Evolutionary conservation across 164 flowering plant species (phyloP).

Genomic region (Berberis thunbergii): DNA sequence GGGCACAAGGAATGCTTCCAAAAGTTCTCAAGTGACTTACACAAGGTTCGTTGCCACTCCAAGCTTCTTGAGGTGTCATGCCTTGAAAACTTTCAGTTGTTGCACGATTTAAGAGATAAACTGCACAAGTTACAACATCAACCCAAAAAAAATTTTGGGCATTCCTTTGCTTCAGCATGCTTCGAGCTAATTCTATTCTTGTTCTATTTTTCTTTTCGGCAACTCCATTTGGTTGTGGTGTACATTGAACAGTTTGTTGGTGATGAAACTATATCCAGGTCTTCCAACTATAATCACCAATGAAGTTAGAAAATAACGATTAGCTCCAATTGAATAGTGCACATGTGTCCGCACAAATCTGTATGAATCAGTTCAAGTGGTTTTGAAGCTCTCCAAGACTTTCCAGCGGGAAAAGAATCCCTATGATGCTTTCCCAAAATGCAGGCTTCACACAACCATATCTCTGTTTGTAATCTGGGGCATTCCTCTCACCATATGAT

Average conservation of each 20-base stretch:
- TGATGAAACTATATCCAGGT: constrained; percentile 3
- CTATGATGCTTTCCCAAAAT: constrained; percentile 1
- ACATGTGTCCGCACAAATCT: constrained; percentile 4
- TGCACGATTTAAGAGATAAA: too few species aligned
- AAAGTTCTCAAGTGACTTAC: too few species aligned
- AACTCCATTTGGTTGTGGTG: not conserved
- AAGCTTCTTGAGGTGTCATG: too few species aligned
- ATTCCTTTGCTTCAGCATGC: not conserved
- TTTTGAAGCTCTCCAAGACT: constrained; percentile 5
- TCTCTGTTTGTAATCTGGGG: not conserved
- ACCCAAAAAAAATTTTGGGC: too few species aligned
- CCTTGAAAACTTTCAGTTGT: too few species aligned
- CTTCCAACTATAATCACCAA: constrained; percentile 6
- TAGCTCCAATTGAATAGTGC: constrained; percentile 1
- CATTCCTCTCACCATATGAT: not conserved
- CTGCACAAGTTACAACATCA: too few species aligned
- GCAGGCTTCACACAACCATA: not conserved
- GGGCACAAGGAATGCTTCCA: too few species aligned
- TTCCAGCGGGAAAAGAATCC: not conserved
- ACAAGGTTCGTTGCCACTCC: too few species aligned
- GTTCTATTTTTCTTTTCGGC: too few species aligned
- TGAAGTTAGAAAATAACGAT: constrained; percentile 5
- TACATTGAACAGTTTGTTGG: not conserved
- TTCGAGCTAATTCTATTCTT: not conserved
- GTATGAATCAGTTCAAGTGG: constrained; percentile 1